A percentile compares a stretch with the other conserved stretches of the same genome.
Conservation (phyloP, 176 grass and related monocot species). For the Bonia amplexicaulis region DNA sequence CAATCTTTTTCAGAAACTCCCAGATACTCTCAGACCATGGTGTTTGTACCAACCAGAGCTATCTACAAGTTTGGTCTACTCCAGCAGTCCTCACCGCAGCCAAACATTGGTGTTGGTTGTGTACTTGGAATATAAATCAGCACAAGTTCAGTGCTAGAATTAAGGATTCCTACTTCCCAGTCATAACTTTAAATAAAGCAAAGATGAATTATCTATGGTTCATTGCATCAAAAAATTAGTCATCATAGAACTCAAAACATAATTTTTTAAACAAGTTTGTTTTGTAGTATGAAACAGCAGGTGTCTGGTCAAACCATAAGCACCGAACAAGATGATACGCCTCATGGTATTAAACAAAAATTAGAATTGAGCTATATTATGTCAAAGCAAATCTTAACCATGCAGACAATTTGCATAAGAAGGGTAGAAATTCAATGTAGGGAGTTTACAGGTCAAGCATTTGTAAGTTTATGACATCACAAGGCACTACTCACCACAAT, state of each 20-base stretch:
- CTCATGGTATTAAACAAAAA: neutral
- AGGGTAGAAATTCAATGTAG: neutral
- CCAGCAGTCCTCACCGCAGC: neutral
- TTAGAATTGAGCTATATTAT: neutral
- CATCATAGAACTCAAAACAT: neutral
- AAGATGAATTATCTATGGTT: neutral
- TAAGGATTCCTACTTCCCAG: neutral
- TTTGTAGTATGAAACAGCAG: neutral
- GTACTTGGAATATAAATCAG: neutral
- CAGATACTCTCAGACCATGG: neutral
- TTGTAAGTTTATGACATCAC: neutral
- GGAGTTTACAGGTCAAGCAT: neutral
- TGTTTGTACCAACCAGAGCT: neutral
- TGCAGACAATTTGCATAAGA: neutral
- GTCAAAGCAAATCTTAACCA: neutral
- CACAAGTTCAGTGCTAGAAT: neutral
- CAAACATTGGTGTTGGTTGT: neutral
- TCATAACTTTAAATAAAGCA: neutral
- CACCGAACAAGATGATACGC: neutral
- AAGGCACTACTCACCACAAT: neutral
- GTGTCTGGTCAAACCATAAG: neutral
- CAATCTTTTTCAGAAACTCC: neutral
- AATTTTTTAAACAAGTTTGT: neutral
- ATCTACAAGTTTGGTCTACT: neutral
- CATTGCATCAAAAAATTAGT: neutral